Conservation (phyloP, 2,329 filamentous ascomycete species). For the Bipolaris sorokiniana region DNA sequence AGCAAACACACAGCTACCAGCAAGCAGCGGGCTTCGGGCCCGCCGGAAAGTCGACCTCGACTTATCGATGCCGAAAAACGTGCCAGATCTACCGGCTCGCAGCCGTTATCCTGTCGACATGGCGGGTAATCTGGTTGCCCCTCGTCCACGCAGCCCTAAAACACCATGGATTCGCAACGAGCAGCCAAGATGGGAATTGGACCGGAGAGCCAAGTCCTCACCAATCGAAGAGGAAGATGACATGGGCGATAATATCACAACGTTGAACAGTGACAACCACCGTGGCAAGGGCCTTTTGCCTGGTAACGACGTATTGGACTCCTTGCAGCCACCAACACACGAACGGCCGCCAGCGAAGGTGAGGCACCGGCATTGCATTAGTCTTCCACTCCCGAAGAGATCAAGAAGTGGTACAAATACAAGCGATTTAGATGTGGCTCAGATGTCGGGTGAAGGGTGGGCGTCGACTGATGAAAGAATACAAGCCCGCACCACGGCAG, state of each 20-base stretch:
- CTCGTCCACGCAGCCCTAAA: slow-evolving; percentile 37
- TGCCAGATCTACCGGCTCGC: slow-evolving; percentile 31
- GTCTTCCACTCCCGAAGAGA: slow-evolving; percentile 13
- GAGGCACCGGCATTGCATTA: slow-evolving; percentile 23
- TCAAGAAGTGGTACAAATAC: slow-evolving; percentile 20
- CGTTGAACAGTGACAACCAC: background rate
- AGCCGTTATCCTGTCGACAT: slow-evolving; percentile 17
- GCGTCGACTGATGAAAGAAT: slow-evolving; percentile 9
- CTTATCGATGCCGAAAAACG: slow-evolving; percentile 31
- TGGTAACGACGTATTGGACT: slow-evolving; percentile 12
- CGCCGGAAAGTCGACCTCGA: slow-evolving; percentile 39
- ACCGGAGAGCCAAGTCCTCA: slow-evolving; percentile 13
- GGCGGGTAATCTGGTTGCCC: slow-evolving; percentile 25
- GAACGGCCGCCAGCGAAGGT: slow-evolving; percentile 16
- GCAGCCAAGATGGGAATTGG: slow-evolving; percentile 20
- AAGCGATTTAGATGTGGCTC: slow-evolving; percentile 20
- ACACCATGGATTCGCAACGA: slow-evolving; percentile 29
- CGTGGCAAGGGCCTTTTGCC: slow-evolving; percentile 15
- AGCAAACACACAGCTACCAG: background rate
- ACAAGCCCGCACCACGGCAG: slow-evolving; percentile 14
- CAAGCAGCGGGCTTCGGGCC: slow-evolving; percentile 31
- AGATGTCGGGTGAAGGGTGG: slow-evolving; percentile 16
- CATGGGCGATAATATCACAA: background rate
- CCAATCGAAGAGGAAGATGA: slow-evolving; percentile 23
- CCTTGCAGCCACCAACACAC: slow-evolving; percentile 13